These are phyloP conservation scores for Penicillium nordicum DNA, from an alignment of 2,329 filamentous ascomycete genomes.

Conservation along the genomic window DNA sequence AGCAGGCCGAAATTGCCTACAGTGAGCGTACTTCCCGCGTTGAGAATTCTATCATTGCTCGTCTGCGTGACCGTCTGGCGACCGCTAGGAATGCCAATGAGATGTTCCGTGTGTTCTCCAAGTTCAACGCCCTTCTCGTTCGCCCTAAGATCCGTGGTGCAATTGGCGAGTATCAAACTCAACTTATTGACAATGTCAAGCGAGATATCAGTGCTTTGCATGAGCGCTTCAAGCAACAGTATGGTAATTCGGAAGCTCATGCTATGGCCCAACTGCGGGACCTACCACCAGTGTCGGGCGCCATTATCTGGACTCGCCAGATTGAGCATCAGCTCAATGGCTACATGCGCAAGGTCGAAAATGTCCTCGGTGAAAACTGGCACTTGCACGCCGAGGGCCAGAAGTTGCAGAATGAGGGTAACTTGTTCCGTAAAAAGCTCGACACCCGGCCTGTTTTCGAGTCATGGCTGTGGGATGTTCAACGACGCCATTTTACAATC, in stretches of 20 bases:
- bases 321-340: slow-evolving; percentile 93
- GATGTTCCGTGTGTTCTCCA: slow-evolving; percentile 99
- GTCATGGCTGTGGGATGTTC: slow-evolving; percentile 89
- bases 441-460: slow-evolving; percentile 93
- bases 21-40: slow-evolving; percentile 96
- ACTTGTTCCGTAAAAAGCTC: slow-evolving; percentile 92
- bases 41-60: slow-evolving; percentile 97
- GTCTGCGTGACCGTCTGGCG: slow-evolving; percentile 84
- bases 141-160: slow-evolving; percentile 98
- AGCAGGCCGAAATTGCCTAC: slow-evolving; percentile 90
- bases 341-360: slow-evolving; percentile 99
- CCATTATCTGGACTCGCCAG: slow-evolving; percentile 95
- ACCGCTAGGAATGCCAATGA: slow-evolving; percentile 97
- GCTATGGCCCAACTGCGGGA: slow-evolving; percentile 97
- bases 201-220: slow-evolving; percentile 90
- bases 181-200: slow-evolving; percentile 97
- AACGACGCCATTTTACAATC: slow-evolving; percentile 83
- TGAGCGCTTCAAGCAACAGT: slow-evolving; percentile 97
- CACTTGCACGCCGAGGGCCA: slow-evolving; percentile 90
- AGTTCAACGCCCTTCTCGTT: slow-evolving; percentile 98
- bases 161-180: slow-evolving; percentile 96
- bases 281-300: slow-evolving; percentile 89
- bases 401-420: slow-evolving; percentile 86
- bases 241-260: slow-evolving; percentile 95
- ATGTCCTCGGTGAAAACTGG: slow-evolving; percentile 94